Evolutionary conservation across 1,284 basidiomycete genomes (phyloP).

Genomic region (Garcileccinum viscosum): DNA sequence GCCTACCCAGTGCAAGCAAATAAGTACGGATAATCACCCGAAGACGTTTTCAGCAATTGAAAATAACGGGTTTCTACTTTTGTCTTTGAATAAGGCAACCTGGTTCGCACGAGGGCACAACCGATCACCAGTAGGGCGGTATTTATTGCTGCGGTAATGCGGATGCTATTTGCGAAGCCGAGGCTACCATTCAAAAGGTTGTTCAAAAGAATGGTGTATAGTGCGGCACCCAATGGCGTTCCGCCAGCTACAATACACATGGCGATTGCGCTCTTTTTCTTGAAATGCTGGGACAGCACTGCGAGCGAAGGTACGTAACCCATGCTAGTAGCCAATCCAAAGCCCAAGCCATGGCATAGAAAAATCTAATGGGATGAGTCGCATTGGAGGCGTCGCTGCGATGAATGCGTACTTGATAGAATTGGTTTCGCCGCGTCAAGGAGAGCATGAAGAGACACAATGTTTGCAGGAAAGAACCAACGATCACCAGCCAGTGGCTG

Average conservation of each 20-base stretch:
- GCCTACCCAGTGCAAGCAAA: constrained; percentile 35
- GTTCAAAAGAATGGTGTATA: constrained; percentile 47
- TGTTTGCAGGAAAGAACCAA: constrained; percentile 34
- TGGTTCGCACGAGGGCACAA: constrained; percentile 38
- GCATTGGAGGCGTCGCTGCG: not conserved
- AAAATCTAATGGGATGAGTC: constrained; percentile 34
- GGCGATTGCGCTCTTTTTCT: constrained; percentile 36
- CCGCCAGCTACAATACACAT: constrained; percentile 43
- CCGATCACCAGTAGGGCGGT: constrained; percentile 31
- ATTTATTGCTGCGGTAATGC: constrained; percentile 36
- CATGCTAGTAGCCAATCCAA: constrained; percentile 42
- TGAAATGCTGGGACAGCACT: constrained; percentile 46
- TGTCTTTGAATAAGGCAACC: constrained; percentile 16
- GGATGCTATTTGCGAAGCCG: constrained; percentile 36
- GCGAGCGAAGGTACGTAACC: constrained; percentile 41
- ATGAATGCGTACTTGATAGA: constrained; percentile 39
- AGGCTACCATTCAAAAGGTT: constrained; percentile 38
- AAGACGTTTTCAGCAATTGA: constrained; percentile 23
- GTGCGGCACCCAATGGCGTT: constrained; percentile 39
- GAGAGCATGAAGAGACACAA: constrained; percentile 46
- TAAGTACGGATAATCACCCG: constrained; percentile 33
- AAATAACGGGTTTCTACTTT: constrained; percentile 17
- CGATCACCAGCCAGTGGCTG: constrained; percentile 33
- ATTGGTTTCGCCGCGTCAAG: constrained; percentile 38
- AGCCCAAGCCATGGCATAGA: constrained; percentile 44